Base-by-base conservation (phyloP, 129 eudicot species). In the Flaveria ramosissima region DNA sequence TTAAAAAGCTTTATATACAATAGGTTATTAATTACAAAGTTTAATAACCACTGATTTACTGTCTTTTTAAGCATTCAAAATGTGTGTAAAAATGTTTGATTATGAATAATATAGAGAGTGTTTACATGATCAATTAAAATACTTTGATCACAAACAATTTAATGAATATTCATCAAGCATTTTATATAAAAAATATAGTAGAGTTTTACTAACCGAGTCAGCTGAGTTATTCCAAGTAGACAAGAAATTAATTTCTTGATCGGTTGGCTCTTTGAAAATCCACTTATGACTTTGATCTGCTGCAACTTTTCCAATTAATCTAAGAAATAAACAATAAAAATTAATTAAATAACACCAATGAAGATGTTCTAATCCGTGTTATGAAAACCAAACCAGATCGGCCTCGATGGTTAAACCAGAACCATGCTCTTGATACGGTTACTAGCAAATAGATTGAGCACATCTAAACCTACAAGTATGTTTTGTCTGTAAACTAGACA, bases 261-360 rank as follows among this genome's bases (percentile, higher is more conserved):
- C 97, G 85, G 61, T 88, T 60, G 97, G 92, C 78, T 95, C 99
- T 63, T 92, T 95, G 64, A 83, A 84, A 80, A 95, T 89, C 99
- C 99, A 95, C 74, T 95, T 95, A 83, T 95, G 99, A 81, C 92
- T 88, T 53, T 89, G 94, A 89, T 95, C 97, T 65, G 99, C 97
- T 55, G 99, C 99, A 24, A 95, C 99, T 88, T 95, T 95, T 60
- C 99, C 99, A 77, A 95, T 89, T 80, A 95, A 86, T 20, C 99
- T 94, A 86, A 64, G 78, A 71, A 52, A 27, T 27, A 27, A 27
- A 27, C 47, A 17, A 55, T 3, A 19, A 72, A 32, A 6, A 61
- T 26, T 9, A 56, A 1, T 30, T 66, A 21, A 6, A 61, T 42
- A 68, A 65, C 16, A 3, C 5, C 7, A 17, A 56, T 39, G 12